Percentiles rank a stretch among this genome's conserved stretches.
Conservation (phyloP, 2,329 filamentous ascomycete genomes). For the Penicillium sp. region DNA sequence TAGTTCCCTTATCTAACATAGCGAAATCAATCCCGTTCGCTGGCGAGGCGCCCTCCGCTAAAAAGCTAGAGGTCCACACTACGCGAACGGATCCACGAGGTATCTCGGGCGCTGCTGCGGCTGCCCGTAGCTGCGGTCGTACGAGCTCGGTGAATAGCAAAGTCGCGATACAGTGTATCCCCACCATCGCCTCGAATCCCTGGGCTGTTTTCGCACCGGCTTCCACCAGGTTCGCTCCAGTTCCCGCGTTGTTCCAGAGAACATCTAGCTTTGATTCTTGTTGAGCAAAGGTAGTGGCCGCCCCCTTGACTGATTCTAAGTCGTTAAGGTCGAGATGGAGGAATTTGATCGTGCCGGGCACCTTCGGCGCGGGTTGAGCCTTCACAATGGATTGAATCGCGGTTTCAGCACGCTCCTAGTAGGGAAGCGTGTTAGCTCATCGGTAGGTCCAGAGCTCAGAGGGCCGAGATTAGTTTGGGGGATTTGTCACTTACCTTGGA, state of each 20-base stretch:
- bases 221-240: constrained; percentile 33
- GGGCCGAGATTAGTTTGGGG: too few relatives aligned
- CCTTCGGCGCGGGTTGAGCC: background rate
- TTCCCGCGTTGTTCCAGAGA: constrained; percentile 44
- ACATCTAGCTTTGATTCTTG: constrained; percentile 42
- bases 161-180: constrained; percentile 43
- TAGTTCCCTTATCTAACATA: constrained; percentile 12
- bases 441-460: too few relatives aligned
- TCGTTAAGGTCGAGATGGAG: constrained; percentile 48
- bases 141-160: constrained; percentile 44
- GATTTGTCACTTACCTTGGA: background rate
- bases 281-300: constrained; percentile 34
- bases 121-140: constrained; percentile 33
- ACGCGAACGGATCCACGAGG: constrained; percentile 35
- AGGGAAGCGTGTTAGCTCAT: constrained; percentile 23
- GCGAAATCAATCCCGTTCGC: constrained; percentile 2
- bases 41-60: constrained; percentile 17
- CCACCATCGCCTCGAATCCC: constrained; percentile 41
- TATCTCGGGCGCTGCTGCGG: constrained; percentile 22
- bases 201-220: constrained; percentile 32
- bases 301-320: constrained; percentile 13
- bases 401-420: constrained; percentile 41
- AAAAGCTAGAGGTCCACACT: constrained; percentile 28
- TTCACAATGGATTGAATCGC: constrained; percentile 50
- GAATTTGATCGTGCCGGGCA: constrained; percentile 25